phyloP scores from a whole-genome alignment of 2,329 filamentous ascomycete genomes.

The Cordyceps fumosorosea region DNA sequence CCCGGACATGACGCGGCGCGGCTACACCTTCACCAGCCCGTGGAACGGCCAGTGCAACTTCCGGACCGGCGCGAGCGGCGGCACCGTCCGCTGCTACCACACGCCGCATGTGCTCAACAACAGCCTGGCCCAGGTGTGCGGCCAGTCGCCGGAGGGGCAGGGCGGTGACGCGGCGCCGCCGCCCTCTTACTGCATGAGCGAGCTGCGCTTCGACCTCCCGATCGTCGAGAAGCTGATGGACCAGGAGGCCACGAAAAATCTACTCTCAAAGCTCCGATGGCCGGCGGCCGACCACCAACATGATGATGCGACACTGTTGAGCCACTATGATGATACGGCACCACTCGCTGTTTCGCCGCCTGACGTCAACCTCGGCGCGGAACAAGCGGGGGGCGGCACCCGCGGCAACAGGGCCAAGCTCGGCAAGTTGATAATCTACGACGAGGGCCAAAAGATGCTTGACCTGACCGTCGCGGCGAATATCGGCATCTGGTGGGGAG shows the following conservation, averaged over 20 bases:
- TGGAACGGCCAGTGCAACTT: slow-evolving; percentile 90
- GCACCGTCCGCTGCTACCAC: slow-evolving; percentile 69
- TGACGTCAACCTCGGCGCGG: slow-evolving; percentile 70
- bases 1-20: slow-evolving; percentile 47
- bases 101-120: slow-evolving; percentile 43
- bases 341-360: slow-evolving; percentile 34
- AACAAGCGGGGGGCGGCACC: slow-evolving; percentile 80
- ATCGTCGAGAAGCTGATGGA: slow-evolving; percentile 41
- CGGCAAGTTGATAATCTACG: slow-evolving; percentile 83
- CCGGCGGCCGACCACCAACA: slow-evolving; percentile 31
- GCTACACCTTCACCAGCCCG: slow-evolving; percentile 74
- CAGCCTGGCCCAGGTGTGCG: slow-evolving; percentile 20
- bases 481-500: slow-evolving; percentile 87
- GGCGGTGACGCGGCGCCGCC: slow-evolving; percentile 23
- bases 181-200: slow-evolving; percentile 56
- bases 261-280: slow-evolving; percentile 37
- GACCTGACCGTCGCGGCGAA: slow-evolving; percentile 89
- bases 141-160: slow-evolving; percentile 37
- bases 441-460: slow-evolving; percentile 91
- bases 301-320: slow-evolving; percentile 20
- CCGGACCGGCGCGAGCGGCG: slow-evolving; percentile 67
- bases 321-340: slow-evolving; percentile 34
- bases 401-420: slow-evolving; percentile 84
- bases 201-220: slow-evolving; percentile 85
- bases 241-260: slow-evolving; percentile 27